Base-by-base conservation (phyloP, 2,329 filamentous ascomycete genomes). In the Nectriaceae sp. region DNA sequence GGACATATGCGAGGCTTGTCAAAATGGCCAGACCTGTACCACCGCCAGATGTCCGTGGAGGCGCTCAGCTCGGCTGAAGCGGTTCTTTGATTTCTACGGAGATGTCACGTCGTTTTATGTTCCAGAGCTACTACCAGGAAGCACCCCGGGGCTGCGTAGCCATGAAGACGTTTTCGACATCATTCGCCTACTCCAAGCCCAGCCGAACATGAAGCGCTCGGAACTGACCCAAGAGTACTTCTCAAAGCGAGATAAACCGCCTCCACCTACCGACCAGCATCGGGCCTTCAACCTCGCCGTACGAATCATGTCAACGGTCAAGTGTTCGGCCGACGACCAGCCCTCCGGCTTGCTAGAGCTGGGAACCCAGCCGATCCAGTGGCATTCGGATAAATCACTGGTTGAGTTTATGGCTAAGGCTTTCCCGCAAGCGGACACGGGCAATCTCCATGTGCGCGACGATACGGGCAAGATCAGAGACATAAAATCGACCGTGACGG, bases 241-340 rank as follows among this genome's bases (percentile, higher is more conserved):
- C 35, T 10, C 6, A 13, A 19, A 6, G 6, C 8, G 35, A 18
- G 35, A 6, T 6, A n/a, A n/a, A n/a, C n/a, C n/a, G n/a, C 39
- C 38, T 3, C 21, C 38, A 22, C 20, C 19, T 3, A 26, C 11
- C 3, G 44, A 47, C n/a, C 37, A 42, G 26, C 26, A 26, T 42
- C 37, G 44, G 3, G 44, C 44, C 11, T 36, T 41, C n/a, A 47
- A 41, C 18, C 37, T 47, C 11, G 38, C 29, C 26, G 38, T 42
- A 13, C 37, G 40, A 26, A 38, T 47, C 18, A 21, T 42, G 38
- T 8, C 29, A 13, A 47, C 42, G 39, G 26, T 47, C 15, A 42
- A 42, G n/a, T 33, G 22, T 36, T 33, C 22, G n/a, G 21, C 21
- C 26, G 38, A 37, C 5, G 22, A 42, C 29, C 38, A 47, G 19